phyloP scores from a whole-genome alignment of 1,284 basidiomycete genomes.

The Lignosus rhinocerotis region DNA sequence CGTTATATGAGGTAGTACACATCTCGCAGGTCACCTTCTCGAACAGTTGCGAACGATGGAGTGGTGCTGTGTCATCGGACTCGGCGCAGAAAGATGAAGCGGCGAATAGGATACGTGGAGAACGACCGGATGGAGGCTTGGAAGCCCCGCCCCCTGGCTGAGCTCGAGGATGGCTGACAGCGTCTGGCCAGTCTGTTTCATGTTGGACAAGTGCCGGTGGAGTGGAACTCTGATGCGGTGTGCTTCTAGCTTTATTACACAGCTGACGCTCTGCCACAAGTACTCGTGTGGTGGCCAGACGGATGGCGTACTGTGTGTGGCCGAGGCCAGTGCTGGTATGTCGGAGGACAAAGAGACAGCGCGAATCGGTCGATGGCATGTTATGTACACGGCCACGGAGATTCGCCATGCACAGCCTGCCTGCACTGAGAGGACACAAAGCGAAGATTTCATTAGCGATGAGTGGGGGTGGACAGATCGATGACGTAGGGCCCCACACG shows the following conservation, averaged over 20 bases:
- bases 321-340: background rate
- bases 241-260: background rate
- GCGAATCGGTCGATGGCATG: too few relatives aligned
- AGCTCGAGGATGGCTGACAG: too few relatives aligned
- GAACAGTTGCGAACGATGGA: background rate
- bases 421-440: background rate
- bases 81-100: too few relatives aligned
- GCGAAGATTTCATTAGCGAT: background rate
- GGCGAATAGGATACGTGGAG: too few relatives aligned
- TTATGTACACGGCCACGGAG: background rate
- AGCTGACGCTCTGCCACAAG: background rate
- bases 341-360: background rate
- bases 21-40: background rate
- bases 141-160: too few relatives aligned
- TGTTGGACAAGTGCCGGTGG: background rate
- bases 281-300: background rate
- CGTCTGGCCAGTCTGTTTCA: background rate
- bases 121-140: too few relatives aligned
- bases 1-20: background rate
- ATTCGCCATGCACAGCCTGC: too few relatives aligned
- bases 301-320: too few relatives aligned
- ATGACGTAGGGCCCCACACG: constrained; percentile 6
- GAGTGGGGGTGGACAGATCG: background rate
- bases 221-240: background rate
- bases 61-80: too few relatives aligned